Evolutionary conservation across 345 rosid species (phyloP).

Genomic region (Pugionium cornutum): DNA sequence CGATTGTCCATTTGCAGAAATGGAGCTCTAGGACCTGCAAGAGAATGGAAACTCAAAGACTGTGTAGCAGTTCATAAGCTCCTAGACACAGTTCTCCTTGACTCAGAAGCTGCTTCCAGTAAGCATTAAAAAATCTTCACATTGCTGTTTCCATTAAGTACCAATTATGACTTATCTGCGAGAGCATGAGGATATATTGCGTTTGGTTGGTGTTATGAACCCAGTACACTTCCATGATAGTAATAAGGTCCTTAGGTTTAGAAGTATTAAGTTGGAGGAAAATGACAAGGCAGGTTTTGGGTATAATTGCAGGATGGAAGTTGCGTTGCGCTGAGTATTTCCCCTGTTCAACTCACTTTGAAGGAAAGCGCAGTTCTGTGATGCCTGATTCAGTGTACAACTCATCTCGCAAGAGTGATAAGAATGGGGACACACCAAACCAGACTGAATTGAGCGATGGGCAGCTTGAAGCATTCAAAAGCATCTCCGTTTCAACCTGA

Average conservation of each 20-base stretch:
- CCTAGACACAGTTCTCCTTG: slow-evolving; percentile 51
- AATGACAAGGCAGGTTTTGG: background rate
- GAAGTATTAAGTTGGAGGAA: background rate
- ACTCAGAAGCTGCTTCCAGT: slow-evolving; percentile 77
- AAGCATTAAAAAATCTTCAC: slow-evolving; percentile 43
- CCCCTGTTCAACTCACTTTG: slow-evolving; percentile 75
- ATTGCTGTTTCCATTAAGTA: slow-evolving; percentile 16
- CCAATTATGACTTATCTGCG: background rate
- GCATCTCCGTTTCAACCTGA: slow-evolving; percentile 47
- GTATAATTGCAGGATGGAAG: slow-evolving; percentile 77
- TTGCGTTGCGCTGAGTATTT: slow-evolving; percentile 62
- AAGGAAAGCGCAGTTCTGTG: slow-evolving; percentile 71
- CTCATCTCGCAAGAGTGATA: slow-evolving; percentile 44
- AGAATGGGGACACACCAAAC: slow-evolving; percentile 55
- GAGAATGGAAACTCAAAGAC: slow-evolving; percentile 84
- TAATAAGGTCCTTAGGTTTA: slow-evolving; percentile 15
- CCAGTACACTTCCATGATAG: background rate
- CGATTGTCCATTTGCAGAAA: slow-evolving; percentile 42
- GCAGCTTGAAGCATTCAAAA: slow-evolving; percentile 64
- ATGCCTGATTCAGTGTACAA: slow-evolving; percentile 52
- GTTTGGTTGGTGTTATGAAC: slow-evolving; percentile 2
- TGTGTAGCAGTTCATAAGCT: slow-evolving; percentile 75
- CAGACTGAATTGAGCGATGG: slow-evolving; percentile 64
- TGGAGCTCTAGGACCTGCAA: slow-evolving; percentile 63
- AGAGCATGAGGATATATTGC: background rate